These are phyloP conservation scores for Mortierella sp. DNA, from an alignment of 371 early-diverging fungal species.

Conservation along the genomic window DNA sequence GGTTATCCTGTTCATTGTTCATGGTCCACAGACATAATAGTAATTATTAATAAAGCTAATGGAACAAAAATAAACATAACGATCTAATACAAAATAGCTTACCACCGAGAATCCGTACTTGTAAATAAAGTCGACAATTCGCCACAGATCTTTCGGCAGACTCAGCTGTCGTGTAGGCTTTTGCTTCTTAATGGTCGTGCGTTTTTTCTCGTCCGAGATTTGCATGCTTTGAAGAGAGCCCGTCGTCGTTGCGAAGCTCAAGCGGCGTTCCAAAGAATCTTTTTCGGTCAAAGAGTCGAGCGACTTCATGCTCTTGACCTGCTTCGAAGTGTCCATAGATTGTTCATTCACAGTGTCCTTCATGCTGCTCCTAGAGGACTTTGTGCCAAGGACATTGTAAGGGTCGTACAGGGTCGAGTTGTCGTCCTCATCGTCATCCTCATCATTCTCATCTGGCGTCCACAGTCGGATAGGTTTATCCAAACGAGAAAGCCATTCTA, in stretches of 20 bases:
- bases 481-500: conserved; percentile 72
- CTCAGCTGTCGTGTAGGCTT: conserved; percentile 63
- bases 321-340: neutral
- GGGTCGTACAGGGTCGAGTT: conserved; percentile 22
- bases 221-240: neutral
- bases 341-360: conserved; percentile 3
- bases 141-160: conserved; percentile 85
- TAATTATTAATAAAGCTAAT: too few relatives aligned
- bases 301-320: conserved; percentile 31
- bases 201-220: conserved; percentile 1
- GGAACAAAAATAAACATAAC: too few relatives aligned
- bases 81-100: too few relatives aligned
- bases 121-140: conserved; percentile 84
- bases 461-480: conserved; percentile 64
- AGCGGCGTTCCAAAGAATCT: conserved; percentile 1
- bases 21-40: too few relatives aligned
- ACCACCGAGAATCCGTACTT: conserved; percentile 70
- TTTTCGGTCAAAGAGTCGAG: conserved; percentile 18
- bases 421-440: conserved; percentile 43
- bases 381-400: conserved; percentile 16
- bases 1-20: too few relatives aligned
- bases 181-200: conserved; percentile 23
- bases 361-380: conserved; percentile 30
- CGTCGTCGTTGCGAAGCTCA: conserved; percentile 1
- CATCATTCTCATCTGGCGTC: conserved; percentile 36